Evolutionary conservation across 805 yeast genomes (phyloP), one percentile per base, ranked within the genome.

Genomic region (Candida nitratophila): DNA sequence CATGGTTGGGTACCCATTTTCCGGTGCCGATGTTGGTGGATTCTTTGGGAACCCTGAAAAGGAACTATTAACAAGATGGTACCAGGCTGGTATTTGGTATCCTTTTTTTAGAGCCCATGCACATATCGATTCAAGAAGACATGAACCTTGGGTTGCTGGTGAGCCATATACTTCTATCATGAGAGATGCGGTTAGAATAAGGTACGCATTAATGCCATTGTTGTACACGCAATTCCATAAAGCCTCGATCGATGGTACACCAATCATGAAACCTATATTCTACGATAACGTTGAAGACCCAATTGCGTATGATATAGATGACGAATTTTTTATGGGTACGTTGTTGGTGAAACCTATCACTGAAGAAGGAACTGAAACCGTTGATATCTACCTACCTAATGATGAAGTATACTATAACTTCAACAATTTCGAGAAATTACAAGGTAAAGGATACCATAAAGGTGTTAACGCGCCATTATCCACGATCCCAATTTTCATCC

Each of bases 101-200:
- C 99, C 99, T 31, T 93, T 93, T 56, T 91, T 93, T 69, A 73
- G 99, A 56, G 97, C 83, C 0, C 99, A 93, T 65, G 97, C 98
- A 0, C 98, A 93, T 66, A 85, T 91, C 43, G 99, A 93, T 61
- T 73, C 96, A 1, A 73, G 83, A 56, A 79, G 98, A 64, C 77
- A 96, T 49, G 99, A 93, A 61, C 99, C 99, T 1, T 91, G 88
- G 82, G 61, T 91, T 39, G 71, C 84, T 2, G 85, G 86, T 9
- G 95, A 83, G 27, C 90, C 91, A 2, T 79, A 78, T 51, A 77
- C 83, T 8, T 64, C 77, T 0, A 59, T 74, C 20, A 82, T 90
- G 45, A 74, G 84, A 47, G 82, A 85, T 39, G 83, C 95, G 0
- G 72, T 93, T 9, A 70, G 67, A 43, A 68, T 86, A 51, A 73